Evolutionary conservation across 345 rosid genomes (phyloP).

Genomic region (Brassica cretica): DNA sequence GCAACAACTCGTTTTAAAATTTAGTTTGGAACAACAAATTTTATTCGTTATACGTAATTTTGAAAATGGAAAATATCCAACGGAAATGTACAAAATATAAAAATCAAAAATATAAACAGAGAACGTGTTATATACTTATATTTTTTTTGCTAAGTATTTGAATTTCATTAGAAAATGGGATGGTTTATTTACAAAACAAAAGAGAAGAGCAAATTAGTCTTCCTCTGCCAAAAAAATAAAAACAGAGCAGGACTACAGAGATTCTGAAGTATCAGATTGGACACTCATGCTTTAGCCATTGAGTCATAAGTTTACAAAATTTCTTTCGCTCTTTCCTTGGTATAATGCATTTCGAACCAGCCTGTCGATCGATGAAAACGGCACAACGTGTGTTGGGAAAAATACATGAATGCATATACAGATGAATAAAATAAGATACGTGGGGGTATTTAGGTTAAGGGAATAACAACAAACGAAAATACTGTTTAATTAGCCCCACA

Average conservation of each 20-base stretch:
- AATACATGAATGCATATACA: conserved; percentile 12
- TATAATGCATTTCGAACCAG: too few relatives aligned
- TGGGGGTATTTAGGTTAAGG: conserved; percentile 28
- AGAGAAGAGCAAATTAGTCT: too few relatives aligned
- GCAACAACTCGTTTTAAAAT: neutral
- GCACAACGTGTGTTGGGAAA: conserved; percentile 27
- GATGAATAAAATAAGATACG: neutral
- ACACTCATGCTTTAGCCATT: too few relatives aligned
- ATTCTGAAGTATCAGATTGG: too few relatives aligned
- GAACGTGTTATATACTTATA: neutral
- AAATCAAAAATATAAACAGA: neutral
- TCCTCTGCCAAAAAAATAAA: too few relatives aligned
- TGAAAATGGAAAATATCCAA: neutral
- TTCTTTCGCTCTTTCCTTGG: too few relatives aligned
- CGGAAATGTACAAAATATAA: neutral
- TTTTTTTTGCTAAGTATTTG: neutral
- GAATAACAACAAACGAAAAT: conserved; percentile 22
- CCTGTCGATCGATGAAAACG: neutral
- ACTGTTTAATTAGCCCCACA: conserved; percentile 35
- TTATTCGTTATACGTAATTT: neutral
- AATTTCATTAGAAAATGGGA: too few relatives aligned
- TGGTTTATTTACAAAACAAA: too few relatives aligned
- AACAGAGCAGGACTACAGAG: too few relatives aligned
- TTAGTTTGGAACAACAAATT: neutral
- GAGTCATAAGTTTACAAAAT: too few relatives aligned